Base-by-base conservation (phyloP, 192 early-diverging fungal genomes). In the Linnemannia zychae region DNA sequence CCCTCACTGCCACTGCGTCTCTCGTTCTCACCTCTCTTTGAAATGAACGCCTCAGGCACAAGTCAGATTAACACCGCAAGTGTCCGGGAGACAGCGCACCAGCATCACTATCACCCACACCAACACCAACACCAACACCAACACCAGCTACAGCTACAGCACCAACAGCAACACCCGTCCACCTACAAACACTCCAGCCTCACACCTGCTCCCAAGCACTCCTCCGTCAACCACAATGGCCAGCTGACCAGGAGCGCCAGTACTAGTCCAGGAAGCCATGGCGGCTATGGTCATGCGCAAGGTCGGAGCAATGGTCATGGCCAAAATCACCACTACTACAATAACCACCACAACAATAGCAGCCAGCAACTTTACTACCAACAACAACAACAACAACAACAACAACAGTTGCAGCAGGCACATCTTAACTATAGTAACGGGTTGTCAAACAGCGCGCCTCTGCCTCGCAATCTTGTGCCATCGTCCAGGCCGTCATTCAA, bases 21-120 rank as follows among this genome's bases (percentile, higher is more conserved):
- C 28, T 84, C 82, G 6, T 84, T 84, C 73, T 75, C 82, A 9
- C 82, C 82, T 15, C 82, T 84, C 48, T 84, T 84, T 66, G 82
- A 84, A 33, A 77, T 81, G 74, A 71, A 73, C 22, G 49, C 73
- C 68, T 77, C 82, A 24, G 71, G 76, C 66, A 70, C 76, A 15
- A 72, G 50, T 24, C 82, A 75, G 72, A 84, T 84, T 67, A 82
- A 76, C 71, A 77, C 81, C 18, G 70, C 81, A 40, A 78, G 57
- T 16, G 49, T 73, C 12, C 65, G 75, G 3, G 75, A 82, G 34
- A 82, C 57, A n/a, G 24, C 57, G 65, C 74, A 46, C 52, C 57
- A 49, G 66, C 67, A 50, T 37, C n/a, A 77, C 65, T 74, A 57
- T 4, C 63, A 40, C 34, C 34, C 79, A 9, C 31, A 71, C 13